These are phyloP conservation scores for Talinum fruticosum DNA, from an alignment of 148 eudicot genomes.

Conservation along the genomic window DNA sequence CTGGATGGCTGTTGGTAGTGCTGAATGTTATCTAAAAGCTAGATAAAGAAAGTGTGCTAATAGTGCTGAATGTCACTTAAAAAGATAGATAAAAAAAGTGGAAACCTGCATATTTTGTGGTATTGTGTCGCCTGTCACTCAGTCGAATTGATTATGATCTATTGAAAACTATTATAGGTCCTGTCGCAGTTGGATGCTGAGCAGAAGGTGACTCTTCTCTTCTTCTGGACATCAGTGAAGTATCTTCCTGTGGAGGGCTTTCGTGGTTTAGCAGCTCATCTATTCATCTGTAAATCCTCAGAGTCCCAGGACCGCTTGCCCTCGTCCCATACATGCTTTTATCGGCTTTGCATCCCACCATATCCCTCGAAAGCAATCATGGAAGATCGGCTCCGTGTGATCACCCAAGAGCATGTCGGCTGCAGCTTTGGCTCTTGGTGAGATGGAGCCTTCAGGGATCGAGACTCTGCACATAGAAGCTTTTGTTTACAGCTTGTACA, in stretches of 20 bases:
- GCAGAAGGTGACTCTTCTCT: slow-evolving; percentile 74
- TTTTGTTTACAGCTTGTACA: slow-evolving; percentile 18
- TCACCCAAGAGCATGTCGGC: slow-evolving; percentile 81
- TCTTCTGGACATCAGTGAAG: slow-evolving; percentile 93
- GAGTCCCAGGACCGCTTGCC: slow-evolving; percentile 59
- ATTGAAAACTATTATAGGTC: slow-evolving; percentile 38
- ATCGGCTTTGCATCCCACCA: slow-evolving; percentile 61
- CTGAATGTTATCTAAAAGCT: no score
- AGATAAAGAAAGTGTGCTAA: no score
- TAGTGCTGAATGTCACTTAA: background rate
- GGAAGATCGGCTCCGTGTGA: slow-evolving; percentile 55
- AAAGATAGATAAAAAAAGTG: background rate
- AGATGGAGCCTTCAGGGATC: background rate
- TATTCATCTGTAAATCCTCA: slow-evolving; percentile 49
- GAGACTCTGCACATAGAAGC: slow-evolving; percentile 29
- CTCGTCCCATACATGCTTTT: slow-evolving; percentile 92
- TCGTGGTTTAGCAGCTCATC: slow-evolving; percentile 67
- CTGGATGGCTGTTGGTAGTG: no score
- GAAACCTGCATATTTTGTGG: background rate
- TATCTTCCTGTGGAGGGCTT: slow-evolving; percentile 82
- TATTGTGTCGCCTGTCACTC: background rate
- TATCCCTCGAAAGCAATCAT: slow-evolving; percentile 49
- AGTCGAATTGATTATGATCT: background rate
- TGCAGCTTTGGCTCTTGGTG: slow-evolving; percentile 92
- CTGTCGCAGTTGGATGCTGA: slow-evolving; percentile 55